Evolutionary conservation across 2,329 filamentous ascomycete genomes (phyloP), one percentile per base, ranked within the genome.

Genomic region (Xylaria hypoxylon): DNA sequence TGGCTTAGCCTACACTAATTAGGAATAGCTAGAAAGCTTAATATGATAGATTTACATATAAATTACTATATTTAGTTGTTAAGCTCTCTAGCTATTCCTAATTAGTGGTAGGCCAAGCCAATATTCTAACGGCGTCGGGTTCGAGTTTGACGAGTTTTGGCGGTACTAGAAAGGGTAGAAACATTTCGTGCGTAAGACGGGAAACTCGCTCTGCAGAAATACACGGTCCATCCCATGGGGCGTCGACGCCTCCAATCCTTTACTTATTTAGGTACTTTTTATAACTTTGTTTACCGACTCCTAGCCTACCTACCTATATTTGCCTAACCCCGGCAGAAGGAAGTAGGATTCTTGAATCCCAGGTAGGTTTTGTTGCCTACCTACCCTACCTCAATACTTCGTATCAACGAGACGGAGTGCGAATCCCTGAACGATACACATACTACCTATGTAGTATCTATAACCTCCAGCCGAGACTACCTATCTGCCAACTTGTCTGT

Each of bases 151-250:
- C n/a, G n/a, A n/a, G n/a, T n/a, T n/a, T n/a, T n/a, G n/a, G n/a
- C n/a, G n/a, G n/a, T n/a, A n/a, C n/a, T 17, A 55, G 47, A 47
- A 50, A 42, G 31, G 33, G 22, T 7, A 10, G 3, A 10, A 28
- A 35, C 24, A 53, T 19, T 24, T 38, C 35, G 51, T 38, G 51
- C 19, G 31, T 50, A 50, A 2, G 38, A 53, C 58, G 48, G 38
- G 48, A 53, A 44, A 8, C 48, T 53, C 58, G 58, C 19, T 50
- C 15, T 26, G 24, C 47, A 31, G 26, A 50, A 42, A 28, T 42
- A 55, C 28, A 40, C 6, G 33, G 13, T 26, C 11, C 11, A 38
- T 19, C 22, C 35, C 15, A 26, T 17, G 52, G 26, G 24, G 22
- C 15, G 22, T 55, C 52, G 35, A 38, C n/a, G 6, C 28, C 28